A percentile compares a stretch with the other conserved stretches of the same genome.
Evolutionary conservation across 2,329 filamentous ascomycete genomes (phyloP).

Genomic region (Alternaria metachromatica): DNA sequence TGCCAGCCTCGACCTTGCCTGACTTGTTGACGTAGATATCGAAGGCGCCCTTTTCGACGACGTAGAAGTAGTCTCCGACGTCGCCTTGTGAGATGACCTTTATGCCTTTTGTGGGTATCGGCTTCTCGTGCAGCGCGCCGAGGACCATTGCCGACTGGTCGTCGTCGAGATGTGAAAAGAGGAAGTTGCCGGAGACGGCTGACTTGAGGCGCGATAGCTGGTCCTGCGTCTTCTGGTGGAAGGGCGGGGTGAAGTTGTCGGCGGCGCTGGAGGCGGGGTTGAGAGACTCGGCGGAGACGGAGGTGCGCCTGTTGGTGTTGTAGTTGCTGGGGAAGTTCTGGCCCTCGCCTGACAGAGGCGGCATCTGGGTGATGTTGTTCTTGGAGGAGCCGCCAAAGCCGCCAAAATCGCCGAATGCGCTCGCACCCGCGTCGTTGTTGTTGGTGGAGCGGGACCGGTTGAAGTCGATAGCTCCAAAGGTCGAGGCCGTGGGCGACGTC

Average conservation of each 20-base stretch:
- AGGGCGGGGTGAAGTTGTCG: conserved; percentile 89
- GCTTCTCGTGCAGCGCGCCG: conserved; percentile 90
- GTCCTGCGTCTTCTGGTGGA: conserved; percentile 80
- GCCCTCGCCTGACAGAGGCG: conserved; percentile 58
- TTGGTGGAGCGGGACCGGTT: conserved; percentile 43
- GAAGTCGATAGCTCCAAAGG: conserved; percentile 53
- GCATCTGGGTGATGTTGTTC: conserved; percentile 49
- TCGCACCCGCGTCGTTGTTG: conserved; percentile 50
- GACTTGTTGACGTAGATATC: conserved; percentile 86
- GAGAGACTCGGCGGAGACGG: conserved; percentile 94
- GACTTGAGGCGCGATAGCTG: conserved; percentile 80
- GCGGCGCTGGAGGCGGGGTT: conserved; percentile 84
- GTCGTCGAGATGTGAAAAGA: conserved; percentile 93
- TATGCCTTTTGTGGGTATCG: conserved; percentile 87
- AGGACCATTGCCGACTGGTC: conserved; percentile 88
- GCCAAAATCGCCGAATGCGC: conserved; percentile 49
- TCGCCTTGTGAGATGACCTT: conserved; percentile 96
- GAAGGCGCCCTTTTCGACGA: conserved; percentile 89
- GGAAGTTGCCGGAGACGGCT: conserved; percentile 87
- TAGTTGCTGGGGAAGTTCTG: conserved; percentile 89
- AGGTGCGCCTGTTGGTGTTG: conserved; percentile 90
- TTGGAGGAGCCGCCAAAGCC: conserved; percentile 41
- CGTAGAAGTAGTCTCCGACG: conserved; percentile 96
- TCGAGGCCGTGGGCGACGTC: conserved; percentile 71
- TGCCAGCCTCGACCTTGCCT: conserved; percentile 79